phyloP scores from a whole-genome alignment of 2,329 filamentous ascomycete genomes.

The Penicillium frequentans region DNA sequence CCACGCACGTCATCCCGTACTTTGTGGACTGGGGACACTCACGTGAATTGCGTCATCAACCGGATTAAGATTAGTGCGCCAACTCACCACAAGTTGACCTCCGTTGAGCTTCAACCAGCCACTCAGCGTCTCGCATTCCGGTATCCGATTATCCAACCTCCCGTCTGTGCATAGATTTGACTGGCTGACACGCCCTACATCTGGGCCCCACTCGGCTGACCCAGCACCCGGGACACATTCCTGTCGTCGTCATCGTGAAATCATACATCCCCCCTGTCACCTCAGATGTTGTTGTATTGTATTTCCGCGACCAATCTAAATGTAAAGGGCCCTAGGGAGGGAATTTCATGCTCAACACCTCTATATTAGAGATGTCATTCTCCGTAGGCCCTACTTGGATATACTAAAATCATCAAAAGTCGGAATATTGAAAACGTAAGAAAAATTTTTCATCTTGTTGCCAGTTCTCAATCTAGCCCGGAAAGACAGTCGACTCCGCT shows the following conservation, averaged over 20 bases:
- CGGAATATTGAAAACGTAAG: neutral
- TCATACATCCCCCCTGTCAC: constrained; percentile 22
- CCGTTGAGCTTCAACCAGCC: neutral
- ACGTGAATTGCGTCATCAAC: constrained; percentile 18
- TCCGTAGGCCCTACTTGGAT: neutral
- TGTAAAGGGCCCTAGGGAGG: neutral
- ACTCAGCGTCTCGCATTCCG: neutral
- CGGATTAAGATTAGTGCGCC: constrained; percentile 10
- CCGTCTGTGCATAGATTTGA: neutral
- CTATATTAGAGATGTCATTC: neutral
- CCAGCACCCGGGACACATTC: constrained; percentile 20
- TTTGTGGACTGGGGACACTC: constrained; percentile 3
- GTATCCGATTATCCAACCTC: neutral
- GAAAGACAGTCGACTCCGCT: neutral
- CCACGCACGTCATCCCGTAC: constrained; percentile 8
- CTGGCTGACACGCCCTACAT: neutral
- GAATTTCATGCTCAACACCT: neutral
- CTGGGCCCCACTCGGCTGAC: constrained; percentile 21
- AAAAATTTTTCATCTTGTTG: neutral
- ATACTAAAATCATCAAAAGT: neutral
- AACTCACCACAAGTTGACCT: neutral
- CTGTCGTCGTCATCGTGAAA: constrained; percentile 43
- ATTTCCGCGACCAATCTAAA: neutral
- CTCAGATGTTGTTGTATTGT: neutral
- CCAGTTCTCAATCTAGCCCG: neutral